Evolutionary conservation across 345 rosid species (phyloP).

Genomic region (Ceriops zippeliana): DNA sequence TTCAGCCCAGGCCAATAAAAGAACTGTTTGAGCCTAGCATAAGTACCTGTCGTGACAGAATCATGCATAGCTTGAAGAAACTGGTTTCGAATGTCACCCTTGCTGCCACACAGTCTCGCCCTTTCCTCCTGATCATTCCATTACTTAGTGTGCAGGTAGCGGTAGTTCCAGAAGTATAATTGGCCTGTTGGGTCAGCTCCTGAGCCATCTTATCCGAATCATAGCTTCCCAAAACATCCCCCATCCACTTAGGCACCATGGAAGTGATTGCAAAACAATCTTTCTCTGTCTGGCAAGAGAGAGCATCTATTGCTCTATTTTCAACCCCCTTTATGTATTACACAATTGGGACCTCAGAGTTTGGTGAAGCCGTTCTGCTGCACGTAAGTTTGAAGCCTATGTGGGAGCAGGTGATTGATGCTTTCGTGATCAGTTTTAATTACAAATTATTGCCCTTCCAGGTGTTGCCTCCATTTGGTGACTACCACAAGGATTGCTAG

Average conservation of each 20-base stretch:
- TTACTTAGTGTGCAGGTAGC: background rate
- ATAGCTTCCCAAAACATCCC: background rate
- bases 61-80: background rate
- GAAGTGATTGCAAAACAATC: no score
- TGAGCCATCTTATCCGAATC: background rate
- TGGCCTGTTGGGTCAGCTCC: no score
- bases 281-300: no score
- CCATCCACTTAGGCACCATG: no score
- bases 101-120: no score
- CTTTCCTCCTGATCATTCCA: no score
- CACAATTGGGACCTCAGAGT: background rate
- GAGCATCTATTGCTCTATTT: background rate
- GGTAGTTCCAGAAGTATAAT: background rate
- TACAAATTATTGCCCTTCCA: background rate
- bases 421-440: no score
- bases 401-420: background rate
- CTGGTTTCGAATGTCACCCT: background rate
- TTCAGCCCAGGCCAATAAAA: background rate
- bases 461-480: background rate
- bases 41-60: background rate
- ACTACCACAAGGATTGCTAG: background rate
- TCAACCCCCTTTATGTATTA: background rate
- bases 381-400: background rate
- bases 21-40: background rate
- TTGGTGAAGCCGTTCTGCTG: background rate